A percentile compares a stretch with the other conserved stretches of the same genome.
Conservation (phyloP, 2,329 filamentous ascomycete species). For the Grosmannia huntii region DNA sequence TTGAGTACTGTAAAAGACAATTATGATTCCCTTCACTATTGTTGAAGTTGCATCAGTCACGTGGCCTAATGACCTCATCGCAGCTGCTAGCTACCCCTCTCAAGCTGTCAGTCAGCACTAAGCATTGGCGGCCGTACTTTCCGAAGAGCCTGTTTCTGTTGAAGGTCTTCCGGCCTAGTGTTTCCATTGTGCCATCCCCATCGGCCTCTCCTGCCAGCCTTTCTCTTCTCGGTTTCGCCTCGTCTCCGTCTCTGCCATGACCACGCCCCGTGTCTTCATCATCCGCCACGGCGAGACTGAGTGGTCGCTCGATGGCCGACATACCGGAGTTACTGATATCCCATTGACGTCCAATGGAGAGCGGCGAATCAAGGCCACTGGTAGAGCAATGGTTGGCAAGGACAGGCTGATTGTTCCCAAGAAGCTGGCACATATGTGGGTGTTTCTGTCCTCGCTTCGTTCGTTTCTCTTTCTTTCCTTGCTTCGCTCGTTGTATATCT, state of each 20-base stretch:
- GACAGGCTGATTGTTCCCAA: conserved; percentile 75
- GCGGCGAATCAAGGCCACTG: conserved; percentile 62
- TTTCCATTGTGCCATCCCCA: neutral
- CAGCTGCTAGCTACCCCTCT: neutral
- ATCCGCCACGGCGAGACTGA: conserved; percentile 89
- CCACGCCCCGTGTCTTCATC: conserved; percentile 64
- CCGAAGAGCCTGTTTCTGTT: neutral
- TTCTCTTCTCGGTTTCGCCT: neutral
- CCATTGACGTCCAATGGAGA: conserved; percentile 72
- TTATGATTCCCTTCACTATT: too few relatives aligned
- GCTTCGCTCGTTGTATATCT: neutral
- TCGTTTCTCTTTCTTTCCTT: neutral
- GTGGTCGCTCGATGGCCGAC: conserved; percentile 78
- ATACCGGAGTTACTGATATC: conserved; percentile 80
- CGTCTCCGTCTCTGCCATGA: conserved; percentile 14
- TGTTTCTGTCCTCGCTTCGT: too few relatives aligned
- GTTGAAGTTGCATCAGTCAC: too few relatives aligned
- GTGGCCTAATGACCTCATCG: neutral
- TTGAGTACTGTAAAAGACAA: too few relatives aligned
- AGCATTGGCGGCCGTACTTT: neutral
- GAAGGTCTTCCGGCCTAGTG: neutral
- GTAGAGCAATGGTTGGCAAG: conserved; percentile 68
- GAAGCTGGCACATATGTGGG: conserved; percentile 72
- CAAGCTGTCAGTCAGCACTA: neutral
- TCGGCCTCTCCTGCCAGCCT: neutral